A percentile compares a stretch with the other conserved stretches of the same genome.
Conservation (phyloP, 805 yeast genomes). For the Metschnikowia aberdeeniae region DNA sequence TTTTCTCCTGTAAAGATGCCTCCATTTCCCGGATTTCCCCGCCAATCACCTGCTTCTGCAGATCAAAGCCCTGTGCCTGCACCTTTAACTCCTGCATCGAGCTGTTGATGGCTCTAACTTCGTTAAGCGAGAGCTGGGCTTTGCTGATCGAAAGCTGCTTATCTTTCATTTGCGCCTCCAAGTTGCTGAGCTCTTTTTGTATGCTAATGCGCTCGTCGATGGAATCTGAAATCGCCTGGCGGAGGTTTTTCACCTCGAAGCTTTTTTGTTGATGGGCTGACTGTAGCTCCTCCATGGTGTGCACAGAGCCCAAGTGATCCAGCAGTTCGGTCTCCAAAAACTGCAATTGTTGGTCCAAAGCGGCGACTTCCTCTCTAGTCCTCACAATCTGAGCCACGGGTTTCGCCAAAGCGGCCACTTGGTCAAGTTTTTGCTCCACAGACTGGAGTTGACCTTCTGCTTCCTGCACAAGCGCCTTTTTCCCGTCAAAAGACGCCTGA, state of each 20-base stretch:
- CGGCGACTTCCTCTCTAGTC: conserved; percentile 26
- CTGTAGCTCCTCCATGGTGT: conserved; percentile 46
- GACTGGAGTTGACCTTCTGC: not conserved
- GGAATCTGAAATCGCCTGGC: conserved; percentile 30
- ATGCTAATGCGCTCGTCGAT: conserved; percentile 42
- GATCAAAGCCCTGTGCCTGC: conserved; percentile 30
- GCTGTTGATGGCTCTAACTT: conserved; percentile 16
- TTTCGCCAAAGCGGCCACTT: conserved; percentile 17
- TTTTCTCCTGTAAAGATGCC: not conserved
- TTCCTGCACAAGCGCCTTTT: not conserved
- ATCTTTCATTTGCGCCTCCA: conserved; percentile 53
- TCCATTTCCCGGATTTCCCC: conserved; percentile 13
- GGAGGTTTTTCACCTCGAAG: conserved; percentile 34
- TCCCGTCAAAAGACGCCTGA: not conserved
- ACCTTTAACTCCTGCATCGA: conserved; percentile 34
- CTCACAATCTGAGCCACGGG: conserved; percentile 34
- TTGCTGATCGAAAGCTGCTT: conserved; percentile 48
- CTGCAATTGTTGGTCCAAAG: conserved; percentile 23
- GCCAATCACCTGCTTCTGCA: conserved; percentile 17
- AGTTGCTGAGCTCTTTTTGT: conserved; percentile 39
- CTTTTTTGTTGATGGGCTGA: conserved; percentile 34
- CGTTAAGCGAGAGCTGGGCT: conserved; percentile 48
- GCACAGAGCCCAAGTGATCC: conserved; percentile 31
- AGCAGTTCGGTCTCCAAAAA: conserved; percentile 31
- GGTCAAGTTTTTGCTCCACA: not conserved